phyloP scores from a whole-genome alignment of 352 stramenopile species.

The Pythium biforme region DNA sequence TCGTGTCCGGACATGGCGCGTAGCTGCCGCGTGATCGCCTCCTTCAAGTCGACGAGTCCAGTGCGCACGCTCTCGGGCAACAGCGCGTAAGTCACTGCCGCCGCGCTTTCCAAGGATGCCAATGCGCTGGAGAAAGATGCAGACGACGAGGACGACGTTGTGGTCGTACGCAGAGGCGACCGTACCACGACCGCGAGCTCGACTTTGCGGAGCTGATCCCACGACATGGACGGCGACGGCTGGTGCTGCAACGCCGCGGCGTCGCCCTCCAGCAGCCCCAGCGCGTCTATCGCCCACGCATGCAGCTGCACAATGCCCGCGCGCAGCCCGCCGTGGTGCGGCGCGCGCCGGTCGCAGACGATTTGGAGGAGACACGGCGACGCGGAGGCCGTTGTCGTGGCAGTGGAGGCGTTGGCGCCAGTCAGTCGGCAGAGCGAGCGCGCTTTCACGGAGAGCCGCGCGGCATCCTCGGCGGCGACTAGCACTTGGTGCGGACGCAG shows the following conservation, averaged over 20 bases:
- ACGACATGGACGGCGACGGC: background rate
- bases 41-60: conserved; percentile 37
- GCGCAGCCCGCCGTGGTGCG: conserved; percentile 20
- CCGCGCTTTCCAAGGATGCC: background rate
- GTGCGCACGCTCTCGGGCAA: conserved; percentile 43
- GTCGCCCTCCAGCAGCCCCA: conserved; percentile 24
- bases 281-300: conserved; percentile 47
- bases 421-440: conserved; percentile 30
- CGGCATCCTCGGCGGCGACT: conserved; percentile 34
- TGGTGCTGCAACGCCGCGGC: background rate
- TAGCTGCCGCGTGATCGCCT: conserved; percentile 40
- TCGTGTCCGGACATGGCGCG: background rate
- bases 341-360: conserved; percentile 30
- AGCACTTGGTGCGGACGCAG: conserved; percentile 58
- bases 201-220: background rate
- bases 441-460: background rate
- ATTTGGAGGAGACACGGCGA: conserved; percentile 34
- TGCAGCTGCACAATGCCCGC: conserved; percentile 40
- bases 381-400: background rate
- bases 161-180: conserved; percentile 25
- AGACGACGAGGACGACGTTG: conserved; percentile 29
- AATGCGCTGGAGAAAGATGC: background rate
- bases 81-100: background rate
- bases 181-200: conserved; percentile 16
- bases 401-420: conserved; percentile 15